Evolutionary conservation across 495 filamentous ascomycete species (phyloP).

Genomic region (Parathielavia appendiculata): DNA sequence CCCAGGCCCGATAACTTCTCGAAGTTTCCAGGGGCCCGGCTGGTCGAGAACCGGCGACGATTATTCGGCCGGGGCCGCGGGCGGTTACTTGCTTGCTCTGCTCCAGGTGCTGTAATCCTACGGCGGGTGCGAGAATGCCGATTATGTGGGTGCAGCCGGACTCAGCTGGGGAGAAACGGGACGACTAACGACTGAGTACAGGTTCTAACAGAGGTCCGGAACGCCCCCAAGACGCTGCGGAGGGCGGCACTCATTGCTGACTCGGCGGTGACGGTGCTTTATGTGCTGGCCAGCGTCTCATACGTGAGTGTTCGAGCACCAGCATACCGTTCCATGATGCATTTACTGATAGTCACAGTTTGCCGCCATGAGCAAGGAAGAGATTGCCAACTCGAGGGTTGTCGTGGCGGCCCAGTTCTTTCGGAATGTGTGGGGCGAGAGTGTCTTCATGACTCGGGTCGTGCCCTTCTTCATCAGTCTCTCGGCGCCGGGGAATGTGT

Average conservation of each 20-base stretch:
- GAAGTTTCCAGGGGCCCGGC: slow-evolving; percentile 44
- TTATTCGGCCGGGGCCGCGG: slow-evolving; percentile 15
- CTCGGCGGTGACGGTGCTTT: slow-evolving; percentile 50
- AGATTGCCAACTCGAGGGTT: slow-evolving; percentile 49
- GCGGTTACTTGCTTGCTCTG: slow-evolving; percentile 51
- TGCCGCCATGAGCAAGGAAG: slow-evolving; percentile 52
- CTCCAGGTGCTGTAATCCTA: slow-evolving; percentile 60
- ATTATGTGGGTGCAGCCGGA: slow-evolving; percentile 35
- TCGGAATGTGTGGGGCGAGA: slow-evolving; percentile 48
- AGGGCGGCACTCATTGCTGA: slow-evolving; percentile 56
- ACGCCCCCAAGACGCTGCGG: slow-evolving; percentile 53
- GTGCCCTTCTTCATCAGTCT: slow-evolving; percentile 59
- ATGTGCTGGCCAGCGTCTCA: slow-evolving; percentile 54
- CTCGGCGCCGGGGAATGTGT: slow-evolving; percentile 62
- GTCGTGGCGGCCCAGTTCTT: slow-evolving; percentile 58
- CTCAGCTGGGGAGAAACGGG: background rate
- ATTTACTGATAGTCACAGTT: slow-evolving; percentile 45
- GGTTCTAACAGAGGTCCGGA: slow-evolving; percentile 50
- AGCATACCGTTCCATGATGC: background rate
- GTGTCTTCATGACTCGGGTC: slow-evolving; percentile 38
- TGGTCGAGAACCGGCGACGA: background rate
- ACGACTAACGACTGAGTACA: background rate
- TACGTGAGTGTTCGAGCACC: slow-evolving; percentile 33
- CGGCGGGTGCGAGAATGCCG: slow-evolving; percentile 58
- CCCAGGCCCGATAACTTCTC: slow-evolving; percentile 34